Conservation (phyloP, 208 protist species). For the Acanthamoeba divionensis region DNA sequence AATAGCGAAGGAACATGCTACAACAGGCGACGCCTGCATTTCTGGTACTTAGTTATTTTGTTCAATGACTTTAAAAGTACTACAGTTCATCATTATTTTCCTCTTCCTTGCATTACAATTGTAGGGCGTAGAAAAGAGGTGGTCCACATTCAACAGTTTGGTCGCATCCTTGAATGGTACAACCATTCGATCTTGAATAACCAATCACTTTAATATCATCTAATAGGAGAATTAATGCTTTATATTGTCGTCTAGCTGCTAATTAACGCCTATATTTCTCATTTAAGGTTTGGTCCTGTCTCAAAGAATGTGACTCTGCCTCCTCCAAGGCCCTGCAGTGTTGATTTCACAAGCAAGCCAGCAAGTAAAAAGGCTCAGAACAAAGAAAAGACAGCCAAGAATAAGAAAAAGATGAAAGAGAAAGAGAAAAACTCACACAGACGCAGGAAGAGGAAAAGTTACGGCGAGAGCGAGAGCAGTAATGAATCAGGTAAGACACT, state of each 20-base stretch:
- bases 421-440: too few relatives aligned
- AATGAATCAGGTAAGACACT: too few relatives aligned
- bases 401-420: too few relatives aligned
- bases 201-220: too few relatives aligned
- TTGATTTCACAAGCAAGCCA: not conserved
- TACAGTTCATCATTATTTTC: not conserved
- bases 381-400: too few relatives aligned
- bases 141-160: conserved; percentile 44
- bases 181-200: too few relatives aligned
- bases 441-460: too few relatives aligned
- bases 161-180: not conserved
- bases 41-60: not conserved
- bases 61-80: not conserved
- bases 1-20: not conserved
- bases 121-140: not conserved
- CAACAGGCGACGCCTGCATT: not conserved
- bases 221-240: too few relatives aligned
- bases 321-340: not conserved
- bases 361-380: not conserved
- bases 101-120: not conserved
- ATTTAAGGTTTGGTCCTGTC: conserved; percentile 5
- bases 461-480: too few relatives aligned
- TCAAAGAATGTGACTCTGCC: conserved; percentile 50
- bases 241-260: too few relatives aligned
- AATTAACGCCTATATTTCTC: too few relatives aligned